Percentiles rank a stretch among this genome's conserved stretches.
Conservation (phyloP, 2,329 filamentous ascomycete genomes). For the Pestalotiopsis fici region DNA sequence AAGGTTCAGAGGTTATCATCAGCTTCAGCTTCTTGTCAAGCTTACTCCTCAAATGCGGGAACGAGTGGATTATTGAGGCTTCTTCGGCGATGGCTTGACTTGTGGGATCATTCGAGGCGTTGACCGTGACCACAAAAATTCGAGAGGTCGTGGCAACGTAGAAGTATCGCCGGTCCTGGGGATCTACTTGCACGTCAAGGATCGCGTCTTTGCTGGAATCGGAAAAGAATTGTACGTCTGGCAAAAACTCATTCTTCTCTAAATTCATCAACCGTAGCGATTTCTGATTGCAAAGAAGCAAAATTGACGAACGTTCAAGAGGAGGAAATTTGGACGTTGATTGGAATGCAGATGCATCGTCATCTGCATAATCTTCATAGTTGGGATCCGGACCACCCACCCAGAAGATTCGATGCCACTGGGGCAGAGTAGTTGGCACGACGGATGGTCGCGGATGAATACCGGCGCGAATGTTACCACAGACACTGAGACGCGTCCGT, state of each 20-base stretch:
- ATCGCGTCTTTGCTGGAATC: constrained; percentile 21
- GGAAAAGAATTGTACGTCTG: constrained; percentile 23
- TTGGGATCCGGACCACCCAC: constrained; percentile 31
- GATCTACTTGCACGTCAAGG: constrained; percentile 25
- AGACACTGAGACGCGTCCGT: constrained; percentile 33
- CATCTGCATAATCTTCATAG: constrained; percentile 36
- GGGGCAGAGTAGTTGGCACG: constrained; percentile 26
- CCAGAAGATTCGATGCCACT: constrained; percentile 45
- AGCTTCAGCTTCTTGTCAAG: constrained; percentile 41
- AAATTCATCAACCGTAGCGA: constrained; percentile 28
- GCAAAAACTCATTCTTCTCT: constrained; percentile 21
- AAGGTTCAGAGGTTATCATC: constrained; percentile 29
- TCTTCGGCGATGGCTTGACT: constrained; percentile 19
- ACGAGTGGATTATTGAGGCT: constrained; percentile 39
- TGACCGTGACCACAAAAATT: constrained; percentile 26
- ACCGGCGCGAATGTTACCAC: constrained; percentile 46
- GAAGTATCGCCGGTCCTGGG: constrained; percentile 27
- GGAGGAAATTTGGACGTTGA: constrained; percentile 23
- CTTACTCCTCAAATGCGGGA: constrained; percentile 43
- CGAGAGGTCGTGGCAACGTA: constrained; percentile 29
- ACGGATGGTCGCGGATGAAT: constrained; percentile 33
- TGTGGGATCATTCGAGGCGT: constrained; percentile 15
- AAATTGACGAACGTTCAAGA: constrained; percentile 61
- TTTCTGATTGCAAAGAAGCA: constrained; percentile 30
- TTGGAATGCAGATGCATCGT: constrained; percentile 22